These are phyloP conservation scores for Rosa lucieae DNA, from an alignment of 306 rosid genomes.

Conservation along the genomic window DNA sequence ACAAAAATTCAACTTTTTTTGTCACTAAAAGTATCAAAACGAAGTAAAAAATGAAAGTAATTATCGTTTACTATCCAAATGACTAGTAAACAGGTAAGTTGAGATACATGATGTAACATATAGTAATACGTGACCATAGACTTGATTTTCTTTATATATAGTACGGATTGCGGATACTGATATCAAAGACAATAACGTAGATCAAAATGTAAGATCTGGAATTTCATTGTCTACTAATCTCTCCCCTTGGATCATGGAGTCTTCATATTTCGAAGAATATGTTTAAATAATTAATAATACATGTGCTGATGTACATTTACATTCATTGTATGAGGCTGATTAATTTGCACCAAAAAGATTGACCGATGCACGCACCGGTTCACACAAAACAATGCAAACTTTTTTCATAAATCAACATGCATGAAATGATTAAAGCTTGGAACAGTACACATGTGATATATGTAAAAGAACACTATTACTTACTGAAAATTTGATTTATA, in stretches of 20 bases:
- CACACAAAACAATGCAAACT: conserved; percentile 2
- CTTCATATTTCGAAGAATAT: neutral
- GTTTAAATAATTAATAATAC: too few species aligned
- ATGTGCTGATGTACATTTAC: neutral
- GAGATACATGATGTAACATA: too few species aligned
- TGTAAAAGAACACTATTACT: neutral
- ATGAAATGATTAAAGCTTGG: neutral
- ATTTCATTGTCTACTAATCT: neutral
- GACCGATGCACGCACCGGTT: neutral
- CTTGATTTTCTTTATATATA: too few species aligned
- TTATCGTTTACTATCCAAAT: too few species aligned
- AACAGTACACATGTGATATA: neutral
- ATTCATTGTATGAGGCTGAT: neutral
- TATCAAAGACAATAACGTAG: neutral
- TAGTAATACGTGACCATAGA: too few species aligned
- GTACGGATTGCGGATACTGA: neutral
- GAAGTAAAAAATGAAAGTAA: too few species aligned
- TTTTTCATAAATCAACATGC: neutral
- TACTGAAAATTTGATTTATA: too few species aligned
- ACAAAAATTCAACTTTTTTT: too few species aligned
- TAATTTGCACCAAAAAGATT: neutral
- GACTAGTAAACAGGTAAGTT: too few species aligned
- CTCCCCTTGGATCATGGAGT: neutral
- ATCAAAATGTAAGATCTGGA: neutral
- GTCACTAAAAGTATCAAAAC: too few species aligned